phyloP scores from a whole-genome alignment of 2,329 filamentous ascomycete genomes.

The Exophiala phaeomuriformis region DNA sequence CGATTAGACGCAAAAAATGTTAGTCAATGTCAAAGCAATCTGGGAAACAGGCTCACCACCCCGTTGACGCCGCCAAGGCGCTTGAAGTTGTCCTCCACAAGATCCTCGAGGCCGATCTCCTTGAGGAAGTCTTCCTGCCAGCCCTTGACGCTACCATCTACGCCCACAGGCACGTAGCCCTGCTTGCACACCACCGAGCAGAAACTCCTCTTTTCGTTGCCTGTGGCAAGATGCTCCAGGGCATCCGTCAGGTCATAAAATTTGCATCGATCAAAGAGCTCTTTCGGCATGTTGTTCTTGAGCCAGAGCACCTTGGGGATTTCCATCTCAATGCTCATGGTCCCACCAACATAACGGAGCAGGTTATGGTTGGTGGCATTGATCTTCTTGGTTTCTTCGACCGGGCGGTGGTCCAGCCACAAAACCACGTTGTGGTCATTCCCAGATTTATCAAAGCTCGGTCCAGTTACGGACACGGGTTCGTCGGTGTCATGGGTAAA shows the following conservation, averaged over 20 bases:
- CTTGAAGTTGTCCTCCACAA: slow-evolving; percentile 80
- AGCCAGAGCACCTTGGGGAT: slow-evolving; percentile 97
- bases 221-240: slow-evolving; percentile 87
- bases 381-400: slow-evolving; percentile 85
- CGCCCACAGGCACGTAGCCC: slow-evolving; percentile 90
- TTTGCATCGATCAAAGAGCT: slow-evolving; percentile 86
- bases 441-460: slow-evolving; percentile 69
- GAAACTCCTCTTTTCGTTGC: slow-evolving; percentile 83
- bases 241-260: slow-evolving; percentile 95
- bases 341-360: slow-evolving; percentile 90
- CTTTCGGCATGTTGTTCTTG: slow-evolving; percentile 94
- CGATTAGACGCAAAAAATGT: slow-evolving; percentile 7
- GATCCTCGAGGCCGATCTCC: slow-evolving; percentile 75
- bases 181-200: slow-evolving; percentile 98
- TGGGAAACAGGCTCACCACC: slow-evolving; percentile 63
- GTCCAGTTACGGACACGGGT: slow-evolving; percentile 82
- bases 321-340: slow-evolving; percentile 99
- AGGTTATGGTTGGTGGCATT: slow-evolving; percentile 89
- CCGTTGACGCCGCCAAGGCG: slow-evolving; percentile 90
- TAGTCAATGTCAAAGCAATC: background rate
- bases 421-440: slow-evolving; percentile 92
- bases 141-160: slow-evolving; percentile 93
- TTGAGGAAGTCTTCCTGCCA: slow-evolving; percentile 95
- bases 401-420: slow-evolving; percentile 92
- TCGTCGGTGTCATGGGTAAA: slow-evolving; percentile 85